Conservation (phyloP, 805 yeast species). For the Lachancea waltii region DNA sequence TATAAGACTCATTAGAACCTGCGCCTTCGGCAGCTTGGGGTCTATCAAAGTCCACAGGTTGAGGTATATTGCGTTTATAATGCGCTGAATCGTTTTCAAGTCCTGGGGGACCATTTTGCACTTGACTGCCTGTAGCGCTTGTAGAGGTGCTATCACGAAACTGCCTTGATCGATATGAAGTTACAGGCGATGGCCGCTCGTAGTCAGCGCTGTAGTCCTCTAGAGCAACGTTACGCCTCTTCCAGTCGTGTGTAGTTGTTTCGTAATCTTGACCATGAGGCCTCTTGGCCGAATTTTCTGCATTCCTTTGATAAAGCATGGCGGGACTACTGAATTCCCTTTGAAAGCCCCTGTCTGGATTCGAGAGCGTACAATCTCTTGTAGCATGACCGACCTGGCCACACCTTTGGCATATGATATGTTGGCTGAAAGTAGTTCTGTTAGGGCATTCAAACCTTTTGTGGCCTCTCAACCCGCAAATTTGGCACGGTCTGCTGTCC, state of each 20-base stretch:
- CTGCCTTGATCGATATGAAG: slow-evolving; percentile 15
- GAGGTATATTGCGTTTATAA: too few species aligned
- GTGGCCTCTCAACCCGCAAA: slow-evolving; percentile 65
- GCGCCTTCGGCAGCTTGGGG: too few species aligned
- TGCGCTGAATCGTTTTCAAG: not conserved
- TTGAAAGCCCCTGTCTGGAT: not conserved
- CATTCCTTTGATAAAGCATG: slow-evolving; percentile 6
- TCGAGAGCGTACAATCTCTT: slow-evolving; percentile 57
- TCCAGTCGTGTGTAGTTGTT: slow-evolving; percentile 3
- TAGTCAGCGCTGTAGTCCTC: not conserved
- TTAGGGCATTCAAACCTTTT: slow-evolving; percentile 59
- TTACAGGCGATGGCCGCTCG: not conserved
- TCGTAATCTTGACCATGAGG: not conserved
- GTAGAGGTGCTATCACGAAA: slow-evolving; percentile 8
- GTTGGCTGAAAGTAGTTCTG: slow-evolving; percentile 43
- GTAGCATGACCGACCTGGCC: slow-evolving; percentile 83
- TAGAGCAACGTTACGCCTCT: slow-evolving; percentile 1
- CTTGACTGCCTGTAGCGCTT: not conserved
- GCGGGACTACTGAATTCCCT: slow-evolving; percentile 6
- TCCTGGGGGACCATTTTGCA: slow-evolving; percentile 1
- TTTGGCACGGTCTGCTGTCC: slow-evolving; percentile 57
- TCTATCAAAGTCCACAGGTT: too few species aligned
- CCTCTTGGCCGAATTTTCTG: slow-evolving; percentile 1
- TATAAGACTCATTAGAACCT: too few species aligned
- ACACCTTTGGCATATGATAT: slow-evolving; percentile 67